These are phyloP conservation scores for Lactarius quietus DNA, from an alignment of 768 basidiomycete species.

Conservation along the genomic window DNA sequence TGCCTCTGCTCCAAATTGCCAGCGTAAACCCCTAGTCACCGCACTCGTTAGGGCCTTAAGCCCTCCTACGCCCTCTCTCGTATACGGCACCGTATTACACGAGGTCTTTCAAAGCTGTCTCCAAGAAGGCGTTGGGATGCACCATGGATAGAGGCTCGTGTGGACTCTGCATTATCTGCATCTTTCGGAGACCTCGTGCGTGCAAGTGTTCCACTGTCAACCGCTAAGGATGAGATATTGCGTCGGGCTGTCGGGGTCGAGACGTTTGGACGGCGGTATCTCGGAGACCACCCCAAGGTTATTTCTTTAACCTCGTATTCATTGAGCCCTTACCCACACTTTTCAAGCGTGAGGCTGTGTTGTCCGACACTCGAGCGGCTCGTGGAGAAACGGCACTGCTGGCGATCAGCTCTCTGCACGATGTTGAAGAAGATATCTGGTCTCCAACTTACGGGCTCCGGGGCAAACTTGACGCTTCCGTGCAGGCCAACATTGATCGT, in stretches of 20 bases:
- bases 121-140: slow-evolving; percentile 57
- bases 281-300: slow-evolving; percentile 64
- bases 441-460: slow-evolving; percentile 93
- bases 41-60: slow-evolving; percentile 54
- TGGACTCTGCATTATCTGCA: slow-evolving; percentile 51
- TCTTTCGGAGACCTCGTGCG: slow-evolving; percentile 60
- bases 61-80: slow-evolving; percentile 60
- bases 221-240: slow-evolving; percentile 62
- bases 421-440: slow-evolving; percentile 97
- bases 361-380: slow-evolving; percentile 62
- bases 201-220: slow-evolving; percentile 53
- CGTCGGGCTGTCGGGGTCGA: slow-evolving; percentile 60
- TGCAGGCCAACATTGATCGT: slow-evolving; percentile 58
- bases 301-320: slow-evolving; percentile 7
- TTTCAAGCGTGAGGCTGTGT: slow-evolving; percentile 54
- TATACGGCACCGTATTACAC: slow-evolving; percentile 94
- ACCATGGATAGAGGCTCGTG: slow-evolving; percentile 54
- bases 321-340: slow-evolving; percentile 8
- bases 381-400: slow-evolving; percentile 51
- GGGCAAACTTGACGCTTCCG: slow-evolving; percentile 92
- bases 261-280: slow-evolving; percentile 63
- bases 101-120: slow-evolving; percentile 86
- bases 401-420: slow-evolving; percentile 72
- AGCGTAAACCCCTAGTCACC: slow-evolving; percentile 81
- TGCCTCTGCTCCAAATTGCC: slow-evolving; percentile 77